Conservation (phyloP, 805 yeast genomes). For the Myxozyma sirexii region DNA sequence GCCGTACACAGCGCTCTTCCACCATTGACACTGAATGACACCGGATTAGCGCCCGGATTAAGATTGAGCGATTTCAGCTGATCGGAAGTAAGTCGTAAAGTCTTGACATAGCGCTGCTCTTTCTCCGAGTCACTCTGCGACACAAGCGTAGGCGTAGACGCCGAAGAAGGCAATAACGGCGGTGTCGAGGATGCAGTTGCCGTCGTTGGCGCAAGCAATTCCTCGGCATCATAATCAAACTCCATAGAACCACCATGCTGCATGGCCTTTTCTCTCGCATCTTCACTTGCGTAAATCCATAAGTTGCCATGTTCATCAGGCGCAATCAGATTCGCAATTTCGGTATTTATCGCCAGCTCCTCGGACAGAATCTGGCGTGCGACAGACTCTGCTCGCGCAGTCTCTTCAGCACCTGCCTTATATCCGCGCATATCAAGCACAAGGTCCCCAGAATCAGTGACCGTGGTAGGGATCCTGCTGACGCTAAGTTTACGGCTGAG, state of each 20-base stretch:
- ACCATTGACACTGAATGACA: conserved; percentile 76
- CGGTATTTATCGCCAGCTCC: conserved; percentile 55
- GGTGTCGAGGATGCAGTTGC: conserved; percentile 29
- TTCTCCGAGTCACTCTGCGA: conserved; percentile 13
- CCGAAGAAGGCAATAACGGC: conserved; percentile 13
- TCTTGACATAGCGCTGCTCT: conserved; percentile 63
- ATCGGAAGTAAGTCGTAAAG: conserved; percentile 87
- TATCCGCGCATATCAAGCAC: conserved; percentile 94
- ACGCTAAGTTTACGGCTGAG: conserved; percentile 62
- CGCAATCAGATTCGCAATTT: conserved; percentile 40
- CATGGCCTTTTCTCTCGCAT: conserved; percentile 31
- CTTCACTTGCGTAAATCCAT: conserved; percentile 40
- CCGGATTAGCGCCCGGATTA: conserved; percentile 74
- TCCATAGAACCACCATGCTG: conserved; percentile 29
- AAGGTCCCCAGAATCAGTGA: conserved; percentile 87
- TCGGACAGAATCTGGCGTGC: conserved; percentile 73
- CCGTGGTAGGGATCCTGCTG: conserved; percentile 70
- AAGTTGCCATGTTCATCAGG: conserved; percentile 43
- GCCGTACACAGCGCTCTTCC: conserved; percentile 79
- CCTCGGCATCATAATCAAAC: conserved; percentile 33
- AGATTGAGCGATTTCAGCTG: conserved; percentile 75
- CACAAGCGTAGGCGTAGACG: conserved; percentile 18
- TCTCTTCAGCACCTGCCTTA: conserved; percentile 79
- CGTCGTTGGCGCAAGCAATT: conserved; percentile 22
- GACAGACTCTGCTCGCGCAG: conserved; percentile 73